Base-by-base conservation (phyloP, 192 early-diverging fungal genomes). In the Pilaira anomala region DNA sequence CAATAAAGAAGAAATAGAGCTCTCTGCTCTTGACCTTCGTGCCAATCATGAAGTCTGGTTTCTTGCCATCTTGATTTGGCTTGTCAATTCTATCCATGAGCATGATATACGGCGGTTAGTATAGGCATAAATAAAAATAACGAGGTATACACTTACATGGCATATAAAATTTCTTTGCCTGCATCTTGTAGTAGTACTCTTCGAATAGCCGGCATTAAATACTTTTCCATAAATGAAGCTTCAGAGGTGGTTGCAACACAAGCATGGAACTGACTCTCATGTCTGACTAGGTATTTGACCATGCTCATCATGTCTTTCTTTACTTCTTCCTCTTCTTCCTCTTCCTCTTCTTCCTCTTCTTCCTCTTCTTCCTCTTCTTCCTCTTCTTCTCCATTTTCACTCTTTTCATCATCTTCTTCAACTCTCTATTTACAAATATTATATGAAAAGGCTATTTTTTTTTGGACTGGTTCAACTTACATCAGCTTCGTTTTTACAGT, bases 391-490 rank as follows among this genome's bases (percentile, higher is more conserved):
- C n/a, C n/a, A n/a, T n/a, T n/a, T n/a, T n/a, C n/a, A n/a, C n/a
- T 48, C 18, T 1, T n/a, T 48, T 40, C 12, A 40, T 40, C 39
- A 40, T 40, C 39, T 40, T 40, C 39, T 40, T 12, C 39, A 40
- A 40, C 39, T 40, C 39, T 40, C 39, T 40, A 40, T 40, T 40
- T 40, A 40, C 39, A 40, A 40, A 40, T 40, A 40, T 40, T 40
- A 40, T 40, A 5, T 8, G 39, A 40, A 40, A 40, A 40, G 12
- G n/a, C 39, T n/a, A n/a, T 40, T 8, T 40, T 40, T 40, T 40
- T 40, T 40, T 40, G 19, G 21, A 50, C 48, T 50, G 48, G 48
- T 24, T 21, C 48, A 24, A 50, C 48, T 50, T 50, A 50, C 48
- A 25, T 50, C 48, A 50, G 48, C 48, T 50, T 24, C 21, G 21